Evolutionary conservation across 192 early-diverging fungal species (phyloP), one percentile per base, ranked within the genome.

Genomic region (Chytriomyces confervae): DNA sequence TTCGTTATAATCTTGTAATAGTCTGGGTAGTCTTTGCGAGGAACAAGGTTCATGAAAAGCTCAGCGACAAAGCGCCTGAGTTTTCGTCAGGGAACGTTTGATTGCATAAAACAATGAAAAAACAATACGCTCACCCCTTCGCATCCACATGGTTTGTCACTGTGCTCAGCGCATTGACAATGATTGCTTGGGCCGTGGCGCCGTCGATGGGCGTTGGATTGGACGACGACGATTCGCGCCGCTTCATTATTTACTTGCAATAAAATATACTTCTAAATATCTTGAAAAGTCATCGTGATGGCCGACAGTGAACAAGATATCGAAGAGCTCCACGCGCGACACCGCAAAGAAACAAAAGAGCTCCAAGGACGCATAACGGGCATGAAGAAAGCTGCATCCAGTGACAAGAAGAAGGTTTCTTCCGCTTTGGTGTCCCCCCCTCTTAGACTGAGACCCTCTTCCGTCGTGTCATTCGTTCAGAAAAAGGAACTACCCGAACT

Each of bases 1-100:
- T 91, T 80, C n/a, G 83, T 79, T 77, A 99, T 99, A 64, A 96
- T 86, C 73, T 89, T 85, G 79, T 97, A 98, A 81, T 99, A 99
- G 79, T 93, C 92, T 0, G 95, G 92, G 77, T 97, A 99, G 50
- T 89, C 85, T 57, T 82, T 83, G 63, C 88, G 82, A 76, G 84
- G 87, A 13, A 93, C 93, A 29, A 99, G 80, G 61, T 88, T 85
- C 76, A 91, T 77, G 82, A 97, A 98, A 43, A 97, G 83, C 69
- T 92, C 94, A 69, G 87, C 83, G 24, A 93, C 88, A 50, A 82
- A 87, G 53, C 93, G 91, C 20, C 77, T 79, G 62, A 9, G 13
- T 18, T 69, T 36, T 13, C 11, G 67, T 47, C 27, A 69, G 67
- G 0, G 3, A 18, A 27, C 24, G 24, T 27, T 20, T 20, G 63